phyloP scores from a whole-genome alignment of 2,329 filamentous ascomycete species.

The Byssothecium circinans region DNA sequence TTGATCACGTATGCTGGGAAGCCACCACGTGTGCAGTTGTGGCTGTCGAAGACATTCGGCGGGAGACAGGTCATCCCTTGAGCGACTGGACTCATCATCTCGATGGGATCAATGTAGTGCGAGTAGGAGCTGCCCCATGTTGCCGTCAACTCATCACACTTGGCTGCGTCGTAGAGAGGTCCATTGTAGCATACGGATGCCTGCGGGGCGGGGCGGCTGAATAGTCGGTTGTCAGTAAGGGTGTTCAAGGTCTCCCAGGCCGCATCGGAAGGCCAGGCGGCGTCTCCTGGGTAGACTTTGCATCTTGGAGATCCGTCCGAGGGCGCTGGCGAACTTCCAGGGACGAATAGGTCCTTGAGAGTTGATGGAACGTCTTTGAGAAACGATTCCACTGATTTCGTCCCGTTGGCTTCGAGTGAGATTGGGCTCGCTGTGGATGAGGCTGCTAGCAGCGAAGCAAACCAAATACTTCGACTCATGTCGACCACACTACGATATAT shows the following conservation, averaged over 20 bases:
- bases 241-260: constrained; percentile 53
- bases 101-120: constrained; percentile 39
- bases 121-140: constrained; percentile 38
- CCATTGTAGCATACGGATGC: constrained; percentile 39
- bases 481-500: constrained; percentile 1
- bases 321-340: constrained; percentile 11
- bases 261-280: constrained; percentile 52
- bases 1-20: constrained; percentile 42
- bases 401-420: constrained; percentile 6
- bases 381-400: constrained; percentile 16
- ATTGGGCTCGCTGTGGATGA: constrained; percentile 24
- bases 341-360: constrained; percentile 25
- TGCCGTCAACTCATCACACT: constrained; percentile 33
- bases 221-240: constrained; percentile 29
- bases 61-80: constrained; percentile 43
- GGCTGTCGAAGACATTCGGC: constrained; percentile 37
- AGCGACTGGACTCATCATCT: constrained; percentile 42
- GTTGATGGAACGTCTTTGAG: constrained; percentile 21
- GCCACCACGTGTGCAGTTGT: constrained; percentile 41
- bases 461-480: constrained; percentile 19
- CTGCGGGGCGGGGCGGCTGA: constrained; percentile 30
- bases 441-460: constrained; percentile 26
- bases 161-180: constrained; percentile 29
- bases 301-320: constrained; percentile 39
- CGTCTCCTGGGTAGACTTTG: constrained; percentile 53